Conservation (phyloP, 1,139 yeast species). For the Blastobotrys persicus region DNA sequence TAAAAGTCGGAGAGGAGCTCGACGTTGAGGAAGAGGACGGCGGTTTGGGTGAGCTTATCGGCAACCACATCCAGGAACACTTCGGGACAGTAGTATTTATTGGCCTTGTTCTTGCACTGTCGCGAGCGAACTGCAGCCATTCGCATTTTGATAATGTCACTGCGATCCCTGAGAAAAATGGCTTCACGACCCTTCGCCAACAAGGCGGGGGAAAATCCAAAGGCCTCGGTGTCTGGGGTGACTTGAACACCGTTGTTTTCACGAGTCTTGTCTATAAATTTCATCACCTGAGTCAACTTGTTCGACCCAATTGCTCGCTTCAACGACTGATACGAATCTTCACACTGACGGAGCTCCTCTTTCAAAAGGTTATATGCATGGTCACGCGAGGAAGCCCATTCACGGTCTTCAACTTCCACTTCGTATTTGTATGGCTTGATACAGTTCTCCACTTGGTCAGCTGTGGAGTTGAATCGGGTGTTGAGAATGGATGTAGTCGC, state of each 20-base stretch:
- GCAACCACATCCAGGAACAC: constrained; percentile 89
- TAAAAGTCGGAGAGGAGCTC: constrained; percentile 92
- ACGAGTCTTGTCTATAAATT: constrained; percentile 56
- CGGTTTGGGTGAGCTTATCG: constrained; percentile 86
- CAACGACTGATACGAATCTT: constrained; percentile 58
- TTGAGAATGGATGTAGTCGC: constrained; percentile 81
- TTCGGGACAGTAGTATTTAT: constrained; percentile 92
- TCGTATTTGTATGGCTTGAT: constrained; percentile 97
- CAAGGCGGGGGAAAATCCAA: constrained; percentile 72
- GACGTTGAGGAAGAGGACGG: constrained; percentile 88
- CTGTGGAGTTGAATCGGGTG: constrained; percentile 80
- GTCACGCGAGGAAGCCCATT: constrained; percentile 82
- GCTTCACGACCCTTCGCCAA: constrained; percentile 78
- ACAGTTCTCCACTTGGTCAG: constrained; percentile 98
- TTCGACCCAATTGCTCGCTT: constrained; percentile 76
- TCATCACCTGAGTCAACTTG: constrained; percentile 77
- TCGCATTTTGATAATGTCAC: constrained; percentile 70
- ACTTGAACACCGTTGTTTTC: constrained; percentile 39
- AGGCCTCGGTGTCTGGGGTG: constrained; percentile 51
- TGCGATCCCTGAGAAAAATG: constrained; percentile 71
- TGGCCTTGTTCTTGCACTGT: constrained; percentile 72
- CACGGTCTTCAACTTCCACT: constrained; percentile 92
- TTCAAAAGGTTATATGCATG: constrained; percentile 69
- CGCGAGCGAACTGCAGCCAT: constrained; percentile 72
- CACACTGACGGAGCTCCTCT: constrained; percentile 86